Conservation (phyloP, 495 filamentous ascomycete genomes). For the Barbatosphaeria neglecta region DNA sequence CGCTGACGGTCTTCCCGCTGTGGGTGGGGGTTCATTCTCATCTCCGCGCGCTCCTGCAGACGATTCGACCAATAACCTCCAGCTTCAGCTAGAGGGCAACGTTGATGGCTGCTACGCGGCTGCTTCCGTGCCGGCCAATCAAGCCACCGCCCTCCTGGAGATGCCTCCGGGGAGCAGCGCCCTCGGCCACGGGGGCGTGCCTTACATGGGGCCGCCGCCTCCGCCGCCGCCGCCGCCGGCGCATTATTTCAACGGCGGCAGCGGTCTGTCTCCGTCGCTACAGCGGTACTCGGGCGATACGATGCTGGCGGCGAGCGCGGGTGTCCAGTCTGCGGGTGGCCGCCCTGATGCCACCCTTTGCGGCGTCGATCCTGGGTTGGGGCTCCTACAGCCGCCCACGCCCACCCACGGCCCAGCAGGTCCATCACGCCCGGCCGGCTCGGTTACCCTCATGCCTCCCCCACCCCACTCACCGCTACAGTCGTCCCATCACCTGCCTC, state of each 20-base stretch:
- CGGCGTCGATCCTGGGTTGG: not conserved
- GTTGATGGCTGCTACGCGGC: not conserved
- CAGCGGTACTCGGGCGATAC: not conserved
- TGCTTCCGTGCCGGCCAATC: not conserved
- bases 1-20: not conserved
- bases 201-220: not conserved
- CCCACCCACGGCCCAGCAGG: no score
- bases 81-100: not conserved
- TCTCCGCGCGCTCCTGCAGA: not conserved
- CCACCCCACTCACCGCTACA: no score
- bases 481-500: no score
- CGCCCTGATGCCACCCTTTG: not conserved
- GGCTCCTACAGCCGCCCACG: no score
- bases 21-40: not conserved
- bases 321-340: not conserved
- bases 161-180: not conserved
- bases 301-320: not conserved
- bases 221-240: no score
- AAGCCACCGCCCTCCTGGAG: not conserved
- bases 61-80: not conserved
- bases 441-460: no score
- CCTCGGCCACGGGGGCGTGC: not conserved
- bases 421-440: no score
- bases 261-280: not conserved
- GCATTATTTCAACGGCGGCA: no score